A percentile compares a stretch with the other conserved stretches of the same genome.
phyloP scores from a whole-genome alignment of 202 grass and related monocot species.

The Hordeum pubiflorum region DNA sequence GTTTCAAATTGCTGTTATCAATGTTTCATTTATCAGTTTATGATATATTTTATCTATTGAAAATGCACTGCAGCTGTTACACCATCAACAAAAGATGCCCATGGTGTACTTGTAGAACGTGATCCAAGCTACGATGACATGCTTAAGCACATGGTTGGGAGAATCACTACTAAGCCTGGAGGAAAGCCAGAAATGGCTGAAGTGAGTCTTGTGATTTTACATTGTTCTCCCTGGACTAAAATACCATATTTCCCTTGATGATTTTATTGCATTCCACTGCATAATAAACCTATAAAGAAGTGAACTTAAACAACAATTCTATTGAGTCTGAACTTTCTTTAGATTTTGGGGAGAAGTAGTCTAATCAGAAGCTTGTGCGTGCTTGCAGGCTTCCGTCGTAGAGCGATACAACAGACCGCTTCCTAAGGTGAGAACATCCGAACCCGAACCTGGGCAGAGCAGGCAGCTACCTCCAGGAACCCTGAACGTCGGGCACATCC shows the following conservation, averaged over 20 bases:
- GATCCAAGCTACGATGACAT: constrained; percentile 89
- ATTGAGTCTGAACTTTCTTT: background rate
- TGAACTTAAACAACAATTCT: background rate
- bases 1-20: constrained; percentile 10
- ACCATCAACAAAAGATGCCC: constrained; percentile 20
- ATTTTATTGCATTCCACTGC: background rate
- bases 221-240: background rate
- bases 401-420: constrained; percentile 50
- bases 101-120: constrained; percentile 51
- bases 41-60: background rate
- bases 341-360: background rate
- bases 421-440: constrained; percentile 70
- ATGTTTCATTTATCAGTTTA: background rate
- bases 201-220: constrained; percentile 33
- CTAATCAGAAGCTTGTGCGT: background rate
- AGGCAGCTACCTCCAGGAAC: constrained; percentile 58
- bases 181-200: constrained; percentile 89
- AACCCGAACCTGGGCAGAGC: constrained; percentile 17
- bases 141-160: constrained; percentile 87
- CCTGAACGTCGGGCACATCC: constrained; percentile 48
- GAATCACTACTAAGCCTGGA: constrained; percentile 79
- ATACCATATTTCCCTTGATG: background rate
- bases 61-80: constrained; percentile 37
- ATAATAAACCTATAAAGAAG: background rate
- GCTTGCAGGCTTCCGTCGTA: constrained; percentile 56